Conservation (phyloP, 2,329 filamentous ascomycete species). For the Verticillium longisporum region DNA sequence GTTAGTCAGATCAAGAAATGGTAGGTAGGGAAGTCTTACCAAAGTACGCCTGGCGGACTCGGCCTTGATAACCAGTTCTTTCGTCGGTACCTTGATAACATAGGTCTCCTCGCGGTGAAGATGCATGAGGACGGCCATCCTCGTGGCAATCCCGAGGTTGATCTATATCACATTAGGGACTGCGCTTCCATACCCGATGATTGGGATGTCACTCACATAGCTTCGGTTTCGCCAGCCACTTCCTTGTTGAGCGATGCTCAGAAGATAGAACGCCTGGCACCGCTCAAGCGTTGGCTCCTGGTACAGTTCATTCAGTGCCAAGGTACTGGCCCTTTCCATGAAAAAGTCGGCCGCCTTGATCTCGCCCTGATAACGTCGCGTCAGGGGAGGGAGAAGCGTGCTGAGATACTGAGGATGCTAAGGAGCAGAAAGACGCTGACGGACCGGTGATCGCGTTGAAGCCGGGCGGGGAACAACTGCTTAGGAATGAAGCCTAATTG, state of each 20-base stretch:
- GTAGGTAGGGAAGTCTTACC: slow-evolving; percentile 25
- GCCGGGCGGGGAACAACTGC: slow-evolving; percentile 37
- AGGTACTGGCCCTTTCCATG: slow-evolving; percentile 39
- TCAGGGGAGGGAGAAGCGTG: slow-evolving; percentile 43
- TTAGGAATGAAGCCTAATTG: slow-evolving; percentile 54
- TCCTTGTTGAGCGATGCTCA: slow-evolving; percentile 53
- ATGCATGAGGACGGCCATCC: slow-evolving; percentile 48
- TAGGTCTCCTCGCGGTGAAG: slow-evolving; percentile 52
- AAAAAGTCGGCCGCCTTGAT: slow-evolving; percentile 46
- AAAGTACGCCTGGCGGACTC: slow-evolving; percentile 52
- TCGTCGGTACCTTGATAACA: slow-evolving; percentile 29
- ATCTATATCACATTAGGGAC: slow-evolving; percentile 29
- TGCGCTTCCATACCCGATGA: too few relatives aligned
- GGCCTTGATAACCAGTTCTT: slow-evolving; percentile 37
- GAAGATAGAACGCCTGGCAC: slow-evolving; percentile 51
- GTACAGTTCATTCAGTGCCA: slow-evolving; percentile 45
- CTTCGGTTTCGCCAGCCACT: slow-evolving; percentile 46
- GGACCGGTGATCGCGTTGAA: slow-evolving; percentile 39
- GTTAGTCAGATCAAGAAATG: background rate
- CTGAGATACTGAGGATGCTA: slow-evolving; percentile 49
- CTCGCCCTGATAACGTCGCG: slow-evolving; percentile 41
- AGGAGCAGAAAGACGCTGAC: slow-evolving; percentile 48
- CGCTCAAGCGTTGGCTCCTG: slow-evolving; percentile 44
- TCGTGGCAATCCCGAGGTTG: slow-evolving; percentile 49
- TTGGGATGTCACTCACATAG: slow-evolving; percentile 33